Evolutionary conservation across 1,139 yeast species (phyloP), one percentile per base, ranked within the genome.

Genomic region (Nakaseomyces sp.): DNA sequence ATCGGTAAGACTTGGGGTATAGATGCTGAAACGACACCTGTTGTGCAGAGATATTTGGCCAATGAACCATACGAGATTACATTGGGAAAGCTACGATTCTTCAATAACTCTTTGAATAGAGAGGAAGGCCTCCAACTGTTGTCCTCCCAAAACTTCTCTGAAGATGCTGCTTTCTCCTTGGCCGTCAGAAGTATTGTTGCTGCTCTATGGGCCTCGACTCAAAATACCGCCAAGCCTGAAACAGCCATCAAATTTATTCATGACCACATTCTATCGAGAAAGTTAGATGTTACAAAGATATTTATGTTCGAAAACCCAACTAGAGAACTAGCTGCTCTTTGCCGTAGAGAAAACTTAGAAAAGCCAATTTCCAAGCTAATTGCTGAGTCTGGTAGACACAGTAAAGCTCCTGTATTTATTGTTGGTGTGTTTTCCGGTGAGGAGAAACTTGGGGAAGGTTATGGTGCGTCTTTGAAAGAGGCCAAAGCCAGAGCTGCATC

Each of bases 401-500:
- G 96, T 3, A 76, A 78, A 47, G 79, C 86, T 45, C 95, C 98
- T 20, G 81, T 88, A 37, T 91, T 77, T 57, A 85, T 89, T 15
- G 95, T 91, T 29, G 97, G 96, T 43, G 94, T 87, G 1, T 91
- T 88, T 64, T 73, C 82, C 46, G 97, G 96, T 29, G 72, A 73
- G 18, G 79, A 79, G 49, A 82, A 87, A 65, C 71, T 91, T 46
- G 96, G 97, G 43, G 97, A 91, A 67, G 96, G 96, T 38, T 88
- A 84, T 57, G 99, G 97, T 41, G 72, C 93, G n/a, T 84, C 95
- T 38, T 70, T 91, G 55, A 77, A 75, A 52, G 98, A 91, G 67
- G 96, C 97, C 37, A 85, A 88, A 65, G 84, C 88, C 30, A 78
- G 96, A 64, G 93, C 96, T 25, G 86, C 88, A 42, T 93, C 88